Conservation (phyloP, 2,329 filamentous ascomycete species). For the Septoria petroselini region DNA sequence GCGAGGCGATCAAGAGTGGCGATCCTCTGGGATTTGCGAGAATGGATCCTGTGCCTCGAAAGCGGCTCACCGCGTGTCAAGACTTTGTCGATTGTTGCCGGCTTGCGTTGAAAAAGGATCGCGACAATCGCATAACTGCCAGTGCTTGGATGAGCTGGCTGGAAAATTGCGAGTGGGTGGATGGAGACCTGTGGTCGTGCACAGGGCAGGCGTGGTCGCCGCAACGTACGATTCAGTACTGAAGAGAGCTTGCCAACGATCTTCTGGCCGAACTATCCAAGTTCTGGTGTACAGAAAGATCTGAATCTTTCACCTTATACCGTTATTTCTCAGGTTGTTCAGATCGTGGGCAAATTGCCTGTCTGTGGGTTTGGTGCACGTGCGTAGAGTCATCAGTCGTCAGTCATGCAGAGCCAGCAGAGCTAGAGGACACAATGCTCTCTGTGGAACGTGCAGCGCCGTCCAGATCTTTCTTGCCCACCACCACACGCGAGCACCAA, state of each 20-base stretch:
- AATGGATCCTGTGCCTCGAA: conserved; percentile 38
- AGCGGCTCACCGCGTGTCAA: conserved; percentile 35
- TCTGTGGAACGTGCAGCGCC: conserved; percentile 26
- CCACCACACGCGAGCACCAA: conserved; percentile 68
- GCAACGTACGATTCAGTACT: background rate
- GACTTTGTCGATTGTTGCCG: conserved; percentile 40
- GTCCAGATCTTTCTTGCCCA: conserved; percentile 32
- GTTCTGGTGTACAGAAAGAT: background rate
- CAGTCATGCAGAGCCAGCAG: conserved; percentile 4
- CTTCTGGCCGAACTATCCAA: too few relatives aligned
- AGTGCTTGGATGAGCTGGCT: conserved; percentile 36
- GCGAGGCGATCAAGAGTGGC: conserved; percentile 46
- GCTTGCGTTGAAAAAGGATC: conserved; percentile 40
- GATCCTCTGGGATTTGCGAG: conserved; percentile 42
- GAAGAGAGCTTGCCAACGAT: too few relatives aligned
- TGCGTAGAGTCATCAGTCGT: background rate
- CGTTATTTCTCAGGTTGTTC: too few relatives aligned
- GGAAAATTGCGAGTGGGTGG: conserved; percentile 27
- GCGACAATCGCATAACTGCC: conserved; percentile 32
- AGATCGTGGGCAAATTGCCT: too few relatives aligned
- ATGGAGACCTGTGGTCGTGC: conserved; percentile 7
- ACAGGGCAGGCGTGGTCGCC: background rate
- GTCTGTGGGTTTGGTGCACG: too few relatives aligned
- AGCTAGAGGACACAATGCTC: conserved; percentile 30
- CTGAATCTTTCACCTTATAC: too few relatives aligned